Conservation (phyloP, 441 rosid genomes). For the Populus hybrid region DNA sequence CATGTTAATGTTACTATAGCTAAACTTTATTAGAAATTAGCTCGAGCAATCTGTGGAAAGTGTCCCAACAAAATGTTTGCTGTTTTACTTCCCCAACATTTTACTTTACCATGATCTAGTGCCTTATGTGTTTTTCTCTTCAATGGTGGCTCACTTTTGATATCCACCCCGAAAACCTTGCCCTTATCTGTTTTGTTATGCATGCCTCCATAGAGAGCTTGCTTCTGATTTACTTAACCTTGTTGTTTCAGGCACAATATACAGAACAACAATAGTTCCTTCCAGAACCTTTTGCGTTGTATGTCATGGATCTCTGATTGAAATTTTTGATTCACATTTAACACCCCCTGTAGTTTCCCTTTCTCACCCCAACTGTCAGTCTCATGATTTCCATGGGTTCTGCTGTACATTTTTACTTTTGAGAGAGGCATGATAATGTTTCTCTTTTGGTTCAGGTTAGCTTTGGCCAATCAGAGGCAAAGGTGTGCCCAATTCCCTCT, state of each 20-base stretch:
- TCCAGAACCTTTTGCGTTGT: conserved; percentile 91
- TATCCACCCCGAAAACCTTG: conserved; percentile 10
- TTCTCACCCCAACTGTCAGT: background rate
- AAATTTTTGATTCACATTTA: conserved; percentile 9
- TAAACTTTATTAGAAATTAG: background rate
- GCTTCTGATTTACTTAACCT: conserved; percentile 19
- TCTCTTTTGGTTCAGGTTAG: conserved; percentile 60
- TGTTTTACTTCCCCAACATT: background rate
- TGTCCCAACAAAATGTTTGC: background rate
- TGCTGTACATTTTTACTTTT: background rate
- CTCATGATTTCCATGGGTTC: background rate
- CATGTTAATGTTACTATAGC: background rate
- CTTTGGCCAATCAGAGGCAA: conserved; percentile 93
- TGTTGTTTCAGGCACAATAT: conserved; percentile 80
- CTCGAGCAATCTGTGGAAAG: background rate
- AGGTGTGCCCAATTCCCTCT: conserved; percentile 48
- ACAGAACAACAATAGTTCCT: conserved; percentile 78
- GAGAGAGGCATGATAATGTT: background rate
- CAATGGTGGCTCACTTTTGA: background rate
- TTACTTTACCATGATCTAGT: background rate
- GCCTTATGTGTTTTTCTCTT: background rate
- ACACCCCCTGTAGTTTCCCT: background rate
- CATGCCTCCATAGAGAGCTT: conserved; percentile 11
- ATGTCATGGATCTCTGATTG: conserved; percentile 32
- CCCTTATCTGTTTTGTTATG: background rate